Evolutionary conservation across 805 yeast genomes (phyloP).

Genomic region (Starmerella apicola): DNA sequence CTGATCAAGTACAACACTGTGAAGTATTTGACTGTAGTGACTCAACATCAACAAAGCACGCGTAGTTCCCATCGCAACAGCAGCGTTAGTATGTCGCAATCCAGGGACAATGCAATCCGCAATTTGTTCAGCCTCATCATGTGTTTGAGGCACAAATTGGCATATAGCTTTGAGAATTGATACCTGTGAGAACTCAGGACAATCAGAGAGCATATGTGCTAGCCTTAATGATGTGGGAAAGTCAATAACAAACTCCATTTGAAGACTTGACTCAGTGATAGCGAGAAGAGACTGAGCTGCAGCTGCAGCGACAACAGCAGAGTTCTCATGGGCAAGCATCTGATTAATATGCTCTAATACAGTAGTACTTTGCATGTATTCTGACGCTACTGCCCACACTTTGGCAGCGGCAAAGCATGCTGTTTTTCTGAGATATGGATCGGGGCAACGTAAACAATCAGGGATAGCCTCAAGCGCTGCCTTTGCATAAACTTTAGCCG

Average conservation of each 20-base stretch:
- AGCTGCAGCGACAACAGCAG: constrained; percentile 53
- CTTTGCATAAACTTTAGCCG: constrained; percentile 39
- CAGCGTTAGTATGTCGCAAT: constrained; percentile 65
- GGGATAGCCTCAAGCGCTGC: constrained; percentile 34
- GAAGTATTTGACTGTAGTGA: constrained; percentile 53
- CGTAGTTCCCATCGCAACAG: constrained; percentile 67
- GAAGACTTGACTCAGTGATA: constrained; percentile 45
- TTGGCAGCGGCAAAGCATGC: constrained; percentile 62
- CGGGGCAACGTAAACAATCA: constrained; percentile 34
- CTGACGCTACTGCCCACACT: constrained; percentile 44
- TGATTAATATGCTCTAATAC: constrained; percentile 40
- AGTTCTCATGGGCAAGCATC: constrained; percentile 40
- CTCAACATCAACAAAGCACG: constrained; percentile 59
- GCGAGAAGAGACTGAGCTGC: constrained; percentile 56
- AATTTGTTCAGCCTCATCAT: constrained; percentile 52
- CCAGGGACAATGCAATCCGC: constrained; percentile 57
- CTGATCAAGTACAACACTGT: constrained; percentile 46
- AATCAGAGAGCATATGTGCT: constrained; percentile 31
- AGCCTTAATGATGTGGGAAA: constrained; percentile 35
- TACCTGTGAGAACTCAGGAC: constrained; percentile 59
- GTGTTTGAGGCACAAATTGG: constrained; percentile 56
- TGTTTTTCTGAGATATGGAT: constrained; percentile 51
- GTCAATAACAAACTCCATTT: constrained; percentile 43
- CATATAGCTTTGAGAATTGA: constrained; percentile 53
- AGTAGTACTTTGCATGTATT: constrained; percentile 32